A percentile compares a stretch with the other conserved stretches of the same genome.
These are phyloP conservation scores for Suillus cothurnatus DNA, from an alignment of 768 basidiomycete genomes.

Conservation along the genomic window DNA sequence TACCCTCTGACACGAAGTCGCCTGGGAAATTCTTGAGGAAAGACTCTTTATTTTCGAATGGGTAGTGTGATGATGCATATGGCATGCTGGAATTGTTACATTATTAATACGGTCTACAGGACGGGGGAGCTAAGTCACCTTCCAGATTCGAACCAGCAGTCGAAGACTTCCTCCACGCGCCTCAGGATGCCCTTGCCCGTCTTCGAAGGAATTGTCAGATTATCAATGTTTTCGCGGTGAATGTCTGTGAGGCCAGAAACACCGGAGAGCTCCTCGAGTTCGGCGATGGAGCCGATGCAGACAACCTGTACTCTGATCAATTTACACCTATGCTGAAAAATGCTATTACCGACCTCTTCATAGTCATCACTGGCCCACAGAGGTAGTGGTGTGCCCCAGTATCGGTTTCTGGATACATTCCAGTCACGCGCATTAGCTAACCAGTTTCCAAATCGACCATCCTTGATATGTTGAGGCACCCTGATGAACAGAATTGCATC, in stretches of 20 bases:
- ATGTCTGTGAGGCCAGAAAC: slow-evolving; percentile 83
- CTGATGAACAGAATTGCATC: slow-evolving; percentile 39
- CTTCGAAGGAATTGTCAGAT: slow-evolving; percentile 93
- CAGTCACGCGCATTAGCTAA: slow-evolving; percentile 97
- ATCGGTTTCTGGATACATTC: slow-evolving; percentile 98
- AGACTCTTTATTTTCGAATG: slow-evolving; percentile 92
- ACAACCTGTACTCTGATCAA: slow-evolving; percentile 55
- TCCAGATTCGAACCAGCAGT: slow-evolving; percentile 99
- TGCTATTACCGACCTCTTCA: slow-evolving; percentile 59
- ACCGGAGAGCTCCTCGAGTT: slow-evolving; percentile 87
- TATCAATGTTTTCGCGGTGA: slow-evolving; percentile 93
- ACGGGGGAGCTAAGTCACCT: slow-evolving; percentile 52
- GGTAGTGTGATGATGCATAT: slow-evolving; percentile 96
- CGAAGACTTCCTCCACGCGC: slow-evolving; percentile 97
- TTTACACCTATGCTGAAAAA: background rate
- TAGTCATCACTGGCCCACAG: slow-evolving; percentile 94
- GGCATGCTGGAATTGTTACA: slow-evolving; percentile 75
- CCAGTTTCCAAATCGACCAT: slow-evolving; percentile 96
- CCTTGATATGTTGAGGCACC: slow-evolving; percentile 92
- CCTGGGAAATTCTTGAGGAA: slow-evolving; percentile 90
- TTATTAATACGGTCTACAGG: background rate
- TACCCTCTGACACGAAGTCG: slow-evolving; percentile 96
- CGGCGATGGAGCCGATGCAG: slow-evolving; percentile 83
- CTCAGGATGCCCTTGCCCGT: slow-evolving; percentile 83
- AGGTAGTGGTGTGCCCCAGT: slow-evolving; percentile 98